Evolutionary conservation across 2,329 filamentous ascomycete species (phyloP), one percentile per base, ranked within the genome.

Genomic region (Colletotrichum spinosum): DNA sequence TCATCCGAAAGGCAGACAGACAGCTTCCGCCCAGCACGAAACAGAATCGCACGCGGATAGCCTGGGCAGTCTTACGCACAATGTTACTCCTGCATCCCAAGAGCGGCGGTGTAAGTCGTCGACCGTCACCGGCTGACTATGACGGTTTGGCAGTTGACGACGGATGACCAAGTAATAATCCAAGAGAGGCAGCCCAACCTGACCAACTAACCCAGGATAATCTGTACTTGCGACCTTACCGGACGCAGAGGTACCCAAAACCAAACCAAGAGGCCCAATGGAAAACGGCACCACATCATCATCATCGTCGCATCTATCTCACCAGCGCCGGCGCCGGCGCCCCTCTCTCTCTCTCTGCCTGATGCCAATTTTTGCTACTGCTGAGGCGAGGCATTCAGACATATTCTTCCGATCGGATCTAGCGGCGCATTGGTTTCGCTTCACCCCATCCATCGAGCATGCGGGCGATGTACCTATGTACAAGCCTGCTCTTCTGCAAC

Each of bases 361-460:
- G 38, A 62, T 38, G 37, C 34, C 52, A 46, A 4, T 25, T 25
- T 25, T 5, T 25, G 25, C n/a, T 15, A 17, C 44, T 17, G 44
- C 44, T 10, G n/a, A 10, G 13, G n/a, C n/a, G 44, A 10, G 8
- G 10, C 17, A 17, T 15, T 11, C 42, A 38, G 9, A 53, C 25
- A 15, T n/a, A 17, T 35, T 51, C 37, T 62, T 65, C 58, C 58
- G 37, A 66, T 66, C 63, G 44, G 48, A 62, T 63, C 63, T 66
- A 66, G 58, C 63, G 63, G 58, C 63, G 63, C 63, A 66, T 56
- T 56, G 52, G 48, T 38, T 52, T 65, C 59, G 53, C 63, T 48
- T 66, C 63, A 66, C 58, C 58, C 63, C 63, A 62, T 62, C 12
- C 34, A 33, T 44, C 25, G 6, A 39, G 13, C 11, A 46, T 54